phyloP scores from a whole-genome alignment of 176 grass and related monocot species.

The Puccinellia tenuiflora region DNA sequence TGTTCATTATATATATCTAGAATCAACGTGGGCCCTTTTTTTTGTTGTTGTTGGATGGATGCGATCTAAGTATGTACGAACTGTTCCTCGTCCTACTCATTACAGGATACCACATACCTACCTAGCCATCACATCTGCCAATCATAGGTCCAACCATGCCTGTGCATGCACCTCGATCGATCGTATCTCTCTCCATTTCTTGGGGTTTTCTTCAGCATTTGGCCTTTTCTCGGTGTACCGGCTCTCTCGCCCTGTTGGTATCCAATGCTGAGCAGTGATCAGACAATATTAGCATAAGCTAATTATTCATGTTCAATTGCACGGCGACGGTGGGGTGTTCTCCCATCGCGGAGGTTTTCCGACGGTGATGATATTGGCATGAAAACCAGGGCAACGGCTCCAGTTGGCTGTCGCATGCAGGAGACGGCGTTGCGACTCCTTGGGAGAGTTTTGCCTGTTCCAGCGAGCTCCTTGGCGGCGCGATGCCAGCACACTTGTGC shows the following conservation, averaged over 20 bases:
- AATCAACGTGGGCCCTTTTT: not conserved
- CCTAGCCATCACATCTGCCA: not conserved
- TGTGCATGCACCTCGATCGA: not conserved
- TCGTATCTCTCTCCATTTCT: constrained; percentile 4
- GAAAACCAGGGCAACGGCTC: no score
- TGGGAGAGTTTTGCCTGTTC: no score
- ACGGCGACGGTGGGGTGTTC: not conserved
- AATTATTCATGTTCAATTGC: not conserved
- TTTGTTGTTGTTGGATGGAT: no score
- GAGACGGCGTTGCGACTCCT: no score
- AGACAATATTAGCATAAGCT: not conserved
- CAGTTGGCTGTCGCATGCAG: no score
- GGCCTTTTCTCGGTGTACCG: constrained; percentile 6
- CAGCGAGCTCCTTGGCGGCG: no score
- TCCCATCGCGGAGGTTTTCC: no score
- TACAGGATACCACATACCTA: not conserved
- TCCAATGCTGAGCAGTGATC: constrained; percentile 30
- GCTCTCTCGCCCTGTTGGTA: not conserved
- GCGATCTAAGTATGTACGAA: not conserved
- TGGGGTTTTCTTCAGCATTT: constrained; percentile 1
- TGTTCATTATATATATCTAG: not conserved
- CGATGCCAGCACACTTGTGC: no score
- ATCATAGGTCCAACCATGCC: not conserved
- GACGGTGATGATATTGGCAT: no score
- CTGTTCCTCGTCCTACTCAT: not conserved